Evolutionary conservation across 352 stramenopile species (phyloP), one percentile per base, ranked within the genome.

Genomic region (Phytophthora constricta): DNA sequence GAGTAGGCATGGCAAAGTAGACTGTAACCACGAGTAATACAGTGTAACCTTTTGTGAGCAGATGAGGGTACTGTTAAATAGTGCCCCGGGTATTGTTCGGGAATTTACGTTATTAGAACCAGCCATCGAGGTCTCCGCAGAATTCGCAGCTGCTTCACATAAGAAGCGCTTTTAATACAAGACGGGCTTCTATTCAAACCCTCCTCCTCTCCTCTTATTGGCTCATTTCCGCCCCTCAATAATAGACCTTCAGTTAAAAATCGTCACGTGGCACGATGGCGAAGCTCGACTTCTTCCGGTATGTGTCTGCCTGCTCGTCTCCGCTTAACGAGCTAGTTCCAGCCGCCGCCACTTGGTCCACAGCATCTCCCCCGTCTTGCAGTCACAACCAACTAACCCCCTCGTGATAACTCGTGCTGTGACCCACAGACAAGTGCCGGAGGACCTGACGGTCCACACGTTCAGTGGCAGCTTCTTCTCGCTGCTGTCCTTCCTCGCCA

Each of bases 281-380:
- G 26, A 76, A 71, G 61, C 54, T 90, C 66, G 79, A 90, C 69
- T 86, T 90, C 62, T 90, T 90, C 74, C 79, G 81, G 81, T 90
- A 59, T 59, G 78, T 73, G 31, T 41, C 25, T 47, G n/a, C 4
- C n/a, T 20, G 1, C 17, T 16, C 23, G 19, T 63, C 13, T 55
- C 51, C 37, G 28, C 11, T 3, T 3, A 19, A 9, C 2, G 45
- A 9, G 17, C 10, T 19, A 10, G 23, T n/a, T n/a, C 9, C 31
- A 48, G 39, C 19, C 1, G 4, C 13, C 19, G 14, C 16, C 37
- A 42, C 26, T 49, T 9, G 13, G 0, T 13, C 2, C 2, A 4
- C 25, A 48, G 8, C 3, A 19, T 51, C 26, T 62, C 42, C 61
- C 34, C 31, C 22, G 8, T 48, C 28, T 63, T 50, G 22, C 59